A percentile compares a stretch with the other conserved stretches of the same genome.
phyloP scores from a whole-genome alignment of 2,329 filamentous ascomycete genomes.

The Cadophora malorum region DNA sequence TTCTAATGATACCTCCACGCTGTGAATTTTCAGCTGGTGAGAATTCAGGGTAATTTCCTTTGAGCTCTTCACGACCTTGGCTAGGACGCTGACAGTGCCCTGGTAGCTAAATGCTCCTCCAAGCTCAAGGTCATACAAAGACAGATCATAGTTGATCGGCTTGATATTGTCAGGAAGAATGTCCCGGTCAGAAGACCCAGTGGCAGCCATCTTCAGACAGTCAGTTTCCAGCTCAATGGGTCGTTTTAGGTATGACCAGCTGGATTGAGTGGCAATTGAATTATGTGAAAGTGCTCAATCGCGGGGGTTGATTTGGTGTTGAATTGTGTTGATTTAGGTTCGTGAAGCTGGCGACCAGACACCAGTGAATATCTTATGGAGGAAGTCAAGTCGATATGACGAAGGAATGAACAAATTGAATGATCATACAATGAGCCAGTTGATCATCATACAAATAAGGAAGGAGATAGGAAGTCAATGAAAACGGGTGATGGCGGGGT shows the following conservation, averaged over 20 bases:
- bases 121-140: constrained; percentile 78
- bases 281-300: constrained; percentile 7
- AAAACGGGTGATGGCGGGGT: constrained; percentile 5
- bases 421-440: constrained; percentile 18
- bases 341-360: not conserved
- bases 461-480: constrained; percentile 13
- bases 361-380: not conserved
- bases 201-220: constrained; percentile 35
- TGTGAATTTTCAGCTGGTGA: constrained; percentile 79
- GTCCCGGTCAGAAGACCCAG: constrained; percentile 64
- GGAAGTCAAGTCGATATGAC: not conserved
- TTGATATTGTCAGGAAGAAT: constrained; percentile 71
- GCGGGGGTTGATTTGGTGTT: constrained; percentile 8
- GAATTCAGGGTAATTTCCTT: constrained; percentile 84
- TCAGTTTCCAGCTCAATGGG: constrained; percentile 15
- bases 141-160: constrained; percentile 85
- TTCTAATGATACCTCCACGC: constrained; percentile 66
- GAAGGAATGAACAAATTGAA: constrained; percentile 15
- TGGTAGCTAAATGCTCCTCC: constrained; percentile 77
- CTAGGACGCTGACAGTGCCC: constrained; percentile 82
- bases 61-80: constrained; percentile 73
- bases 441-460: constrained; percentile 18
- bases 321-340: not conserved
- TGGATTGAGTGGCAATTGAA: not conserved
- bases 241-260: not conserved